Conservation (phyloP, 495 filamentous ascomycete genomes). For the Entonaema liquescens region DNA sequence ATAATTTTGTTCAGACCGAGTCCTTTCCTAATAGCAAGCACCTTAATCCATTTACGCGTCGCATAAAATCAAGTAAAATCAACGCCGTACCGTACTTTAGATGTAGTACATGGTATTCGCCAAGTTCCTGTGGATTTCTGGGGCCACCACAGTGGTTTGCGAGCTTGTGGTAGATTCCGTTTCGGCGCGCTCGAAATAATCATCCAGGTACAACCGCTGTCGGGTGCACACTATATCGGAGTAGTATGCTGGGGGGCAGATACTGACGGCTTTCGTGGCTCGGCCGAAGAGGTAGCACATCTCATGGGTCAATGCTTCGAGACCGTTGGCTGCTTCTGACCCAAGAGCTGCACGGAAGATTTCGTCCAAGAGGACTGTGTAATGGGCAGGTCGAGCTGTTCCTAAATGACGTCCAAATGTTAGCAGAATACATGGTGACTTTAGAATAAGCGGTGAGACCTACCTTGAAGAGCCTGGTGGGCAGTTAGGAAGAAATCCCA, state of each 20-base stretch:
- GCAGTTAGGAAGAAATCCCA: constrained; percentile 93
- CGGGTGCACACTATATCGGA: constrained; percentile 79
- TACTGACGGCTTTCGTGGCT: constrained; percentile 80
- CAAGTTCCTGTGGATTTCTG: constrained; percentile 59
- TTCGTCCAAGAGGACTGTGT: constrained; percentile 79
- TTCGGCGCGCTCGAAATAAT: constrained; percentile 61
- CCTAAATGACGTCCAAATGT: constrained; percentile 47
- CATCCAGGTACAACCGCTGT: constrained; percentile 69
- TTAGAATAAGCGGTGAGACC: neutral
- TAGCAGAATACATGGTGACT: neutral
- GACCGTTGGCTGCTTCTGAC: constrained; percentile 61
- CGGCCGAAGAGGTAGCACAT: constrained; percentile 82
- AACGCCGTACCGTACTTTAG: constrained; percentile 42
- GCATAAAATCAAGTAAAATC: neutral
- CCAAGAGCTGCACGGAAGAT: constrained; percentile 62
- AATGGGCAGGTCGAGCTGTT: constrained; percentile 83
- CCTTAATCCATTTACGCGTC: neutral
- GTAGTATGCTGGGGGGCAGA: constrained; percentile 85
- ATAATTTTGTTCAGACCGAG: neutral
- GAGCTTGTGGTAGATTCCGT: constrained; percentile 41
- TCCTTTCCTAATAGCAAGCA: neutral
- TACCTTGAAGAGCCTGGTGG: constrained; percentile 79
- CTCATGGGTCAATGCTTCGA: constrained; percentile 74
- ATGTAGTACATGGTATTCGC: constrained; percentile 81
- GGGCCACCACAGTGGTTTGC: constrained; percentile 26